Percentiles rank a stretch among this genome's conserved stretches.
phyloP scores from a whole-genome alignment of 2,329 filamentous ascomycete species.

The Stachybotrys elegans region DNA sequence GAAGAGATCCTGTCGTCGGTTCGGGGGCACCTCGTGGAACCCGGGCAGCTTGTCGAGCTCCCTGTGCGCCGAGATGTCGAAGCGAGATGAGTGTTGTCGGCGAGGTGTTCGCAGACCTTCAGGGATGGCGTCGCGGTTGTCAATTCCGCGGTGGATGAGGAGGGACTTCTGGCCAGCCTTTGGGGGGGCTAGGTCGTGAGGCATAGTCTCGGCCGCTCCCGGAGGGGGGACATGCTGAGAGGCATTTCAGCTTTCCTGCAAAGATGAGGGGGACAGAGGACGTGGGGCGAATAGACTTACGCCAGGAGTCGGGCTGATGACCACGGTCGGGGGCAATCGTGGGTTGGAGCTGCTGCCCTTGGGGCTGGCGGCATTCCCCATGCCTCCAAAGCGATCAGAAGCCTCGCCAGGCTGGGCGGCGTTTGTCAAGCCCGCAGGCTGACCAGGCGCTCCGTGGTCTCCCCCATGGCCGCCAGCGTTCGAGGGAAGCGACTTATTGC shows the following conservation, averaged over 20 bases:
- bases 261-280: conserved; percentile 6
- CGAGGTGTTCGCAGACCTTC: conserved; percentile 94
- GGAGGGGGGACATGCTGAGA: conserved; percentile 78
- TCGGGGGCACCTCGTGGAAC: conserved; percentile 95
- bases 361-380: conserved; percentile 25
- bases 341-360: conserved; percentile 28
- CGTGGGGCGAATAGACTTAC: conserved; percentile 47
- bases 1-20: conserved; percentile 91
- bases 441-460: conserved; percentile 35
- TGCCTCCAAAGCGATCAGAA: conserved; percentile 37
- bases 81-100: conserved; percentile 93
- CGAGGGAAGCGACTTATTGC: conserved; percentile 72
- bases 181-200: conserved; percentile 89
- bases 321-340: conserved; percentile 73
- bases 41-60: conserved; percentile 96
- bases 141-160: conserved; percentile 77
- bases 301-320: conserved; percentile 91
- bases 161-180: conserved; percentile 87
- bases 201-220: conserved; percentile 95
- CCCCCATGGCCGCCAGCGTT: conserved; percentile 41
- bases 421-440: conserved; percentile 33
- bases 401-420: conserved; percentile 28
- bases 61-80: conserved; percentile 94
- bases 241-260: conserved; percentile 1
- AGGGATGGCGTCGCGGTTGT: conserved; percentile 85